phyloP scores from a whole-genome alignment of 352 stramenopile species.

The Phytophthora rubi region DNA sequence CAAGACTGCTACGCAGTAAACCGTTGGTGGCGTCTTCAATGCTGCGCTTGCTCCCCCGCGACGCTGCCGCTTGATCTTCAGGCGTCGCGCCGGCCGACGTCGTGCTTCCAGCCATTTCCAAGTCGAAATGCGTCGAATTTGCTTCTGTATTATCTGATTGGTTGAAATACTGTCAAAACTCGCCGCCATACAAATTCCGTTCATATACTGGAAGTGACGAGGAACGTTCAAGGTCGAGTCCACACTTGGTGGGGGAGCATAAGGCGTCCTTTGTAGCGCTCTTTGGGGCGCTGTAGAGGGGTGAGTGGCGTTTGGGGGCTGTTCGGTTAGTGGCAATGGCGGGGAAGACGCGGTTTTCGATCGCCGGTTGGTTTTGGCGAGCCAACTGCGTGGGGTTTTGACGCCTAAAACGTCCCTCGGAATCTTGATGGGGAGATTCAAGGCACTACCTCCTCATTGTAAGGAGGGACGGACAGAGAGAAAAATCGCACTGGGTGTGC shows the following conservation, averaged over 20 bases:
- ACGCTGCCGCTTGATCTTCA: constrained; percentile 30
- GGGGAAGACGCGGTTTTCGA: constrained; percentile 15
- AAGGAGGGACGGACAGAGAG: constrained; percentile 69
- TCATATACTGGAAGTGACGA: constrained; percentile 79
- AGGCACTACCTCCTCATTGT: constrained; percentile 86
- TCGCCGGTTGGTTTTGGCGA: constrained; percentile 78
- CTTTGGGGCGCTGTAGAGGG: constrained; percentile 3
- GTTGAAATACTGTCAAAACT: constrained; percentile 23
- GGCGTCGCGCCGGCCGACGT: constrained; percentile 50
- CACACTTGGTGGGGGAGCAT: constrained; percentile 16
- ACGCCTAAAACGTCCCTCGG: constrained; percentile 51
- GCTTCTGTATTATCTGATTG: constrained; percentile 34
- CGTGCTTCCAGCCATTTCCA: constrained; percentile 59
- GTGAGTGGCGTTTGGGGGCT: constrained; percentile 15
- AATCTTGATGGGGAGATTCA: constrained; percentile 85
- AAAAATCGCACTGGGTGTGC: constrained; percentile 11
- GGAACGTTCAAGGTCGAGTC: constrained; percentile 29
- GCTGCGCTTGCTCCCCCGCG: constrained; percentile 36
- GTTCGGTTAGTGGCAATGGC: constrained; percentile 3
- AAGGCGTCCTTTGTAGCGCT: constrained; percentile 12
- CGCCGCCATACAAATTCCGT: neutral
- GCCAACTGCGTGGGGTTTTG: constrained; percentile 46
- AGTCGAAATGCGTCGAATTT: constrained; percentile 22
- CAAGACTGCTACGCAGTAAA: constrained; percentile 42
- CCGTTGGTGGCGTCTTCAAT: constrained; percentile 27